These are phyloP conservation scores for Lolium rigidum DNA, from an alignment of 176 grass and related monocot genomes.

Conservation along the genomic window DNA sequence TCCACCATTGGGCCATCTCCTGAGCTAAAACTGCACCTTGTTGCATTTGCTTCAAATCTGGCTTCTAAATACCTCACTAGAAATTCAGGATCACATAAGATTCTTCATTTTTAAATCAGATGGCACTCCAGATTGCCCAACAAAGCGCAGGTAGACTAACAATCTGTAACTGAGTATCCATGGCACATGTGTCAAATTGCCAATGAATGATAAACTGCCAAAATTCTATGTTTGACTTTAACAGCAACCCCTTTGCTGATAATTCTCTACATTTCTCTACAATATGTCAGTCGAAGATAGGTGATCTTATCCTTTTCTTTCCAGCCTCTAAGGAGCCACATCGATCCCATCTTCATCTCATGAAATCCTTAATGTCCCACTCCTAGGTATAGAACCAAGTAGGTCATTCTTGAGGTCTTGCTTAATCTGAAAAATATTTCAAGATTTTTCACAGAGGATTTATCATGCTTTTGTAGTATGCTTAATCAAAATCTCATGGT, in stretches of 20 bases:
- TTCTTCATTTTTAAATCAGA: not conserved
- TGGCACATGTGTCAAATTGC: not conserved
- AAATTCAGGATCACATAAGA: conserved; percentile 7
- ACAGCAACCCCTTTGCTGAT: not conserved
- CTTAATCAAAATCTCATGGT: conserved; percentile 1
- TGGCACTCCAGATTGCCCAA: no score
- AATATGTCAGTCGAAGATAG: not conserved
- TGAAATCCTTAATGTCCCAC: conserved; percentile 1
- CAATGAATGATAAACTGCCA: not conserved
- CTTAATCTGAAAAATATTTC: conserved; percentile 13
- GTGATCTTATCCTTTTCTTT: not conserved
- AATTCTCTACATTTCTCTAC: not conserved
- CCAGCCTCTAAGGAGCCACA: not conserved
- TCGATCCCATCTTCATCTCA: not conserved
- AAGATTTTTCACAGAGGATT: conserved; percentile 10
- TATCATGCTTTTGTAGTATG: not conserved
- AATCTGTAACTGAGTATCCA: not conserved
- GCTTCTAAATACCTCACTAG: conserved; percentile 10
- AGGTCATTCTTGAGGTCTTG: not conserved
- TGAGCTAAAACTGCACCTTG: not conserved
- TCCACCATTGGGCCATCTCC: not conserved
- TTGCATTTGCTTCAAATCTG: conserved; percentile 4
- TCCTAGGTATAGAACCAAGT: not conserved
- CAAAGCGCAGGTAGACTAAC: not conserved
- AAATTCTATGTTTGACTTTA: not conserved